Conservation (phyloP, 805 yeast genomes). For the Yamadazyma endophytica region DNA sequence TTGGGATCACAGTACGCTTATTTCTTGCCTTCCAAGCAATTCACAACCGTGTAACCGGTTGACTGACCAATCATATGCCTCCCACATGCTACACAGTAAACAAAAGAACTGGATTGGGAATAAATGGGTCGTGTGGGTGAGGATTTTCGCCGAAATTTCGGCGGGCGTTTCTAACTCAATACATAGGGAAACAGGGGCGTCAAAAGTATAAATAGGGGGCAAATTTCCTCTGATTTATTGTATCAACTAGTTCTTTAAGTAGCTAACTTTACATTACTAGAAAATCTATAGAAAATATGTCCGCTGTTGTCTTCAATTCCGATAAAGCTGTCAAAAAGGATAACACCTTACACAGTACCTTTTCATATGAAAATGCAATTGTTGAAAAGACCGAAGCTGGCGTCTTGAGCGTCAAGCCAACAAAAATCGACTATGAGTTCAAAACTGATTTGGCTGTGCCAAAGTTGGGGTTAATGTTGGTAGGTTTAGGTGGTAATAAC, state of each 20-base stretch:
- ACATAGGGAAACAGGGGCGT: background rate
- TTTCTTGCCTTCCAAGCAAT: no score
- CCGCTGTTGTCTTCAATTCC: constrained; percentile 52
- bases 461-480: constrained; percentile 83
- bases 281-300: constrained; percentile 12
- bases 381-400: constrained; percentile 56
- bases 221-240: constrained; percentile 2
- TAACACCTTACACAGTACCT: constrained; percentile 54
- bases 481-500: constrained; percentile 95
- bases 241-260: background rate
- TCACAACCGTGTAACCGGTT: no score
- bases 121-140: constrained; percentile 2
- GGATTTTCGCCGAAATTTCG: constrained; percentile 24
- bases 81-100: background rate
- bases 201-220: constrained; percentile 12
- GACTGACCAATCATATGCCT: background rate
- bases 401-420: constrained; percentile 62
- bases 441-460: constrained; percentile 79
- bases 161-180: constrained; percentile 9
- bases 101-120: background rate
- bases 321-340: constrained; percentile 49
- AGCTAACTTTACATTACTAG: background rate
- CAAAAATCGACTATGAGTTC: constrained; percentile 72
- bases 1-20: no score
- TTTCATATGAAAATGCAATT: constrained; percentile 70